Base-by-base conservation (phyloP, 2,329 filamentous ascomycete species). In the Pyrenophora teres region DNA sequence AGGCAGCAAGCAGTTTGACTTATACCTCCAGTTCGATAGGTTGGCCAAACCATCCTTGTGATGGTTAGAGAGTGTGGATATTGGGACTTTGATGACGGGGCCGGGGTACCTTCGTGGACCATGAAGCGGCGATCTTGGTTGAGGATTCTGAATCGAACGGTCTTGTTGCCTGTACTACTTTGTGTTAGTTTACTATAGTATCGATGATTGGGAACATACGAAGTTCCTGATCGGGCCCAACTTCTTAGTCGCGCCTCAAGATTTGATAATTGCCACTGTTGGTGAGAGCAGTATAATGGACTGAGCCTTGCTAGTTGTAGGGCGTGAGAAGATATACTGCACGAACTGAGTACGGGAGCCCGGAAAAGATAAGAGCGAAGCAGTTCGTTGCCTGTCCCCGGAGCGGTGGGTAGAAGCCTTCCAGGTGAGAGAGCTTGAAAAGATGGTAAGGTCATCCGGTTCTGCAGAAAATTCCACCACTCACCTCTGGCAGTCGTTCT, bases 21-120 rank as follows among this genome's bases (percentile, higher is more conserved):
- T 21, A 3, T 3, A 21, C 19, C 3, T 21, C 19, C 19, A 21
- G 19, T 21, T 21, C 19, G 5, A 21, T 21, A 21, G 3, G 19
- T 21, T 5, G 19, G 19, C 5, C 19, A 21, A 21, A 21, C 19
- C 3, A 21, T 21, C 19, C 19, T 21, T 5, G 1, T 13, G 7
- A 9, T 4, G 19, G 15, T 52, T 15, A 38, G 37, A 21, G 16
- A n/a, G 25, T 19, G 10, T 7, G 6, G 12, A 15, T 10, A 3
- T 7, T 23, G 10, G 31, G 12, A 12, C 10, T 9, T 4, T 15
- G 43, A 13, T 30, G 6, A 13, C 4, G 21, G 13, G 31, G n/a
- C 6, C 9, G 16, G 18, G 9, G 3, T 46, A 46, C 42, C 42
- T 46, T 46, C 55, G 46, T 68, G 64, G 33, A 67, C 48, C 13